Evolutionary conservation across 2,329 filamentous ascomycete genomes (phyloP).

Genomic region (Fusarium sp.): DNA sequence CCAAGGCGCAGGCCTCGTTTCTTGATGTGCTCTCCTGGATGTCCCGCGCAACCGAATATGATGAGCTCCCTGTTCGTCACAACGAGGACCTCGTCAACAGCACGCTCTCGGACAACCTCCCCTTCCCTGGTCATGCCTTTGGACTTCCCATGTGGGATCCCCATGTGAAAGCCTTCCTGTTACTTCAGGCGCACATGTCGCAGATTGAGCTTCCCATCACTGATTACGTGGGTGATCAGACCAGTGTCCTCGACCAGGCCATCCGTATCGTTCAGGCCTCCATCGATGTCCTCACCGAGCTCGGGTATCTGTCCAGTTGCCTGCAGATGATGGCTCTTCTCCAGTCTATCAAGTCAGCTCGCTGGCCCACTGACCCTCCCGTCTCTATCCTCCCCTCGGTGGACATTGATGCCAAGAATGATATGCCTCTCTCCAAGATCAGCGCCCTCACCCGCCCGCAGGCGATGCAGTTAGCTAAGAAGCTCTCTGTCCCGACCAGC

Average conservation of each 20-base stretch:
- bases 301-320: constrained; percentile 83
- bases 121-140: constrained; percentile 68
- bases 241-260: constrained; percentile 89
- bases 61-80: constrained; percentile 96
- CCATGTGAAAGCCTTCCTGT: constrained; percentile 93
- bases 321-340: constrained; percentile 86
- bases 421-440: constrained; percentile 58
- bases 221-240: constrained; percentile 96
- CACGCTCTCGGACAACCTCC: constrained; percentile 85
- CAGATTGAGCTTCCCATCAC: constrained; percentile 92
- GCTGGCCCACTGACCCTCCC: constrained; percentile 87
- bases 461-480: constrained; percentile 58
- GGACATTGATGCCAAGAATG: constrained; percentile 56
- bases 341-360: constrained; percentile 91
- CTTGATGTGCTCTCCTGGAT: constrained; percentile 91
- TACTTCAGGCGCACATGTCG: constrained; percentile 95
- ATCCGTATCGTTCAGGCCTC: constrained; percentile 97
- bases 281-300: constrained; percentile 91
- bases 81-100: constrained; percentile 98
- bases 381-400: constrained; percentile 84
- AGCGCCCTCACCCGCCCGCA: constrained; percentile 50
- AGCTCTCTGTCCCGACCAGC: constrained; percentile 61
- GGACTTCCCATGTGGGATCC: constrained; percentile 97
- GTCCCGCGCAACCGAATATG: constrained; percentile 92
- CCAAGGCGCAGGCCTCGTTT: constrained; percentile 81